Percentiles rank a stretch among this genome's conserved stretches.
These are phyloP conservation scores for Penicillium tannophilum DNA, from an alignment of 495 filamentous ascomycete genomes.

Conservation along the genomic window DNA sequence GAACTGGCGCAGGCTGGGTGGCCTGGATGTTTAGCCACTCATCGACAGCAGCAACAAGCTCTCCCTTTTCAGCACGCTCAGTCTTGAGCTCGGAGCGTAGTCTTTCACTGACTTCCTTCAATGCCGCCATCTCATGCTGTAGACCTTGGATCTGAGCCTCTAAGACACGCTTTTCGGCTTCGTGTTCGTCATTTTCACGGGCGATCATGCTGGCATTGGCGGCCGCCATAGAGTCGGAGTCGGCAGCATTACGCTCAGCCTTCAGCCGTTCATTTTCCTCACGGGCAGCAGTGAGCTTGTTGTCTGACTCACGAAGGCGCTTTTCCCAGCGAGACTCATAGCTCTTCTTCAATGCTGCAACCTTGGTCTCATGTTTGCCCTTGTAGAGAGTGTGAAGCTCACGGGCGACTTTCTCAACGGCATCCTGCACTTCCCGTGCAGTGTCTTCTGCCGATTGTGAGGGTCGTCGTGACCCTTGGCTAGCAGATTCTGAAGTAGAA, in stretches of 20 bases:
- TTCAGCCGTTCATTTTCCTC: slow-evolving; percentile 75
- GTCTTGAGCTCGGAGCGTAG: slow-evolving; percentile 64
- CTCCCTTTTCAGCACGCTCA: slow-evolving; percentile 90
- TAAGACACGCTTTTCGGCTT: slow-evolving; percentile 52
- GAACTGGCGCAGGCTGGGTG: slow-evolving; percentile 23
- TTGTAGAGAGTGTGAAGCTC: slow-evolving; percentile 95
- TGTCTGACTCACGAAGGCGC: slow-evolving; percentile 73
- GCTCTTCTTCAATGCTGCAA: slow-evolving; percentile 89
- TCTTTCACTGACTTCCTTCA: slow-evolving; percentile 66
- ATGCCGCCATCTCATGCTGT: slow-evolving; percentile 62
- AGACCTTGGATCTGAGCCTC: slow-evolving; percentile 71
- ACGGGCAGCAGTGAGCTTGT: slow-evolving; percentile 62
- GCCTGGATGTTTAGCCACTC: slow-evolving; percentile 74
- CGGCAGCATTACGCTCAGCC: slow-evolving; percentile 62
- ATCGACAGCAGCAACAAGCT: slow-evolving; percentile 88
- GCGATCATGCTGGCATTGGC: slow-evolving; percentile 40
- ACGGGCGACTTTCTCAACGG: slow-evolving; percentile 86
- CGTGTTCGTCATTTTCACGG: slow-evolving; percentile 52
- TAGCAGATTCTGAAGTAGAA: slow-evolving; percentile 26
- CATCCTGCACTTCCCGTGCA: slow-evolving; percentile 68
- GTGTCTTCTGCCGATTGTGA: slow-evolving; percentile 39
- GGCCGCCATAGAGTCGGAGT: slow-evolving; percentile 55
- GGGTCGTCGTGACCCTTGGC: slow-evolving; percentile 15
- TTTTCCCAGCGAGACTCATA: slow-evolving; percentile 91
- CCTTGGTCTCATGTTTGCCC: slow-evolving; percentile 93